Evolutionary conservation across 1,139 yeast genomes (phyloP), one percentile per base, ranked within the genome.

Genomic region (Petasospora rhodanensis): DNA sequence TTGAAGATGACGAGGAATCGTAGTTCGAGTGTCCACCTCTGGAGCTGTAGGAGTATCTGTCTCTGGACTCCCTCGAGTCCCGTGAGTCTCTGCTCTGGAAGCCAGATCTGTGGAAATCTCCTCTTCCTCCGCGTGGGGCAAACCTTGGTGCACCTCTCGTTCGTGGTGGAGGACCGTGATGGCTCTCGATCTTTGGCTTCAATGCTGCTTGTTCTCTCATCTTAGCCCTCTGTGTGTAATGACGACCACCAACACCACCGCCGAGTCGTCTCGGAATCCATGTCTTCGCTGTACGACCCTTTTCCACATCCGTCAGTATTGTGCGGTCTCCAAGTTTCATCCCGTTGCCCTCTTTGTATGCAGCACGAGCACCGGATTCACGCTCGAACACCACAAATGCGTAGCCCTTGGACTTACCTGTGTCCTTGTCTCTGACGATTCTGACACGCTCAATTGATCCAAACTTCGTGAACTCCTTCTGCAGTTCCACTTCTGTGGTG

Each of bases 251-350:
- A 10, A 76, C 54, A 0, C 89, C 89, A 4, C 91, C 91, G 1
- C 86, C 89, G 2, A 82, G 59, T 37, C 83, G 55, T 53, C 89
- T 59, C 0, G 98, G 98, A 40, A 71, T 73, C 94, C 96, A 91
- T 43, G 70, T 71, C 39, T 82, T 71, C 11, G 77, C 75, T 0
- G 82, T 61, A 22, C 96, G 62, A 2, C 95, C 94, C 35, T 96
- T 64, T 52, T 87, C 97, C 18, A 79, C 76, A 55, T 91, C 98
- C 1, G 83, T 86, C 15, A 86, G 58, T 4, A 82, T 66, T 6
- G 70, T 63, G 27, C 87, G 61, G 7, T 68, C 73, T 21, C 67
- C 64, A 14, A 78, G 55, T 11, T 55, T 73, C 17, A 74, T 55
- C 1, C 85, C 76, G 19, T 79, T 73, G 22, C 75, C 69, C 24